These are phyloP conservation scores for Apophysomyces ossiformis DNA, from an alignment of 371 early-diverging fungal genomes.

Conservation along the genomic window DNA sequence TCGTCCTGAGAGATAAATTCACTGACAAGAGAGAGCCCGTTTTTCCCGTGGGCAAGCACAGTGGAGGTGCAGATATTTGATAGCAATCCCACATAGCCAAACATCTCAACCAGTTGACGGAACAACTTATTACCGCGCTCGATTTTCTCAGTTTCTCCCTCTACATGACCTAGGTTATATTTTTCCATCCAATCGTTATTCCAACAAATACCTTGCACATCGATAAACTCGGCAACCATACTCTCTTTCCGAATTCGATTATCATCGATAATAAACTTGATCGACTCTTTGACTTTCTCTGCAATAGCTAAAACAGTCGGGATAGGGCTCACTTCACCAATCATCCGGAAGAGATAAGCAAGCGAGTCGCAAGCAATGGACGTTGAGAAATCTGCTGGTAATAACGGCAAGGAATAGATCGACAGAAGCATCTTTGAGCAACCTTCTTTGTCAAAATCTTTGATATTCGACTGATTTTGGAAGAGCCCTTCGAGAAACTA, in stretches of 20 bases:
- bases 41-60: constrained; percentile 67
- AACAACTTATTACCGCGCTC: constrained; percentile 58
- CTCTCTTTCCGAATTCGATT: constrained; percentile 33
- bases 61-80: constrained; percentile 80
- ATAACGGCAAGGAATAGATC: constrained; percentile 66
- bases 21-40: constrained; percentile 63
- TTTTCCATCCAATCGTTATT: too few relatives aligned
- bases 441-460: constrained; percentile 75
- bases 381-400: constrained; percentile 80
- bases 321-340: constrained; percentile 69
- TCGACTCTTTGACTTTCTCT: constrained; percentile 53
- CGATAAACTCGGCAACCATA: constrained; percentile 53
- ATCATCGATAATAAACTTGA: constrained; percentile 44
- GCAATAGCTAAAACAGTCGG: constrained; percentile 55
- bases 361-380: constrained; percentile 72
- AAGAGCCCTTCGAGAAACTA: constrained; percentile 89
- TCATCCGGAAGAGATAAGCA: constrained; percentile 72
- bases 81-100: constrained; percentile 68
- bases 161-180: constrained; percentile 16
- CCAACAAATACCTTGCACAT: constrained; percentile 40
- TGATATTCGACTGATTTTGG: constrained; percentile 74
- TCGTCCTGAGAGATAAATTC: constrained; percentile 58
- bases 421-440: constrained; percentile 70
- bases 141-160: constrained; percentile 49
- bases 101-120: constrained; percentile 63